phyloP scores from a whole-genome alignment of 257 asterid genomes.

The Gynochthodes officinalis region DNA sequence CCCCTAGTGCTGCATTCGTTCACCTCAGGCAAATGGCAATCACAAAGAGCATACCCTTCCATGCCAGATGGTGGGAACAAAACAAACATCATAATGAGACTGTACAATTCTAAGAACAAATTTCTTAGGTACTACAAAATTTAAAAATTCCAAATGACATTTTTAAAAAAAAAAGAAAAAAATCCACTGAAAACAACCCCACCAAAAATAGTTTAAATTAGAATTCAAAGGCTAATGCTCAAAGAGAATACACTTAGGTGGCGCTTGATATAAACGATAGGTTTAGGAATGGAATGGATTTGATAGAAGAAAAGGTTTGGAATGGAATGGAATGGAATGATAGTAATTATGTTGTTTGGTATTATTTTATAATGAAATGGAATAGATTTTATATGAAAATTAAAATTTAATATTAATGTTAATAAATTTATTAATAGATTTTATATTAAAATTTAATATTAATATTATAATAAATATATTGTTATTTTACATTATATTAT shows the following conservation, averaged over 20 bases:
- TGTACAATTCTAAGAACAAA: background rate
- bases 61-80: background rate
- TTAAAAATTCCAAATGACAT: background rate
- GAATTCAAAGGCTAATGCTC: background rate
- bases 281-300: no score
- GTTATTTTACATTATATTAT: no score
- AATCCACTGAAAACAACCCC: background rate
- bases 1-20: background rate
- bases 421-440: no score
- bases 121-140: background rate
- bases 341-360: no score
- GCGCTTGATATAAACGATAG: no score
- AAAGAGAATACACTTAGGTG: background rate
- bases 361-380: no score
- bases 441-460: no score
- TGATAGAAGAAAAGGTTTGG: no score
- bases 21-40: background rate
- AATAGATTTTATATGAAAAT: no score
- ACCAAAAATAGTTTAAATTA: background rate
- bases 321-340: no score
- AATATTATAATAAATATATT: no score
- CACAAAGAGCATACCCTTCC: background rate
- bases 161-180: background rate
- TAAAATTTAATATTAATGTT: no score
- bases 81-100: background rate